Evolutionary conservation across 352 stramenopile species (phyloP).

Genomic region (Globisporangium canariense): DNA sequence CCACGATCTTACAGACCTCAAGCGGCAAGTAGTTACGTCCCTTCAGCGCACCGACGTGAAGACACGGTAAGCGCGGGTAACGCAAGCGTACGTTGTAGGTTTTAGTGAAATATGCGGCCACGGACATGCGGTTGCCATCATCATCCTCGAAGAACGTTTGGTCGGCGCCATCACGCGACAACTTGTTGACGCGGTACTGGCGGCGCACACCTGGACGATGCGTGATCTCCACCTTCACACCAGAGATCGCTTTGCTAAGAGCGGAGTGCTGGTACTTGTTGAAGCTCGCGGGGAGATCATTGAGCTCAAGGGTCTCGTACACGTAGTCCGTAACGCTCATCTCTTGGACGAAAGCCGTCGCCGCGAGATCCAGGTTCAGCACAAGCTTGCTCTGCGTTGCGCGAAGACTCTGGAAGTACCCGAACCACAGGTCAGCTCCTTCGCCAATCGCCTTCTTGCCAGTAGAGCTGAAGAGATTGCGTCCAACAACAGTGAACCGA

Average conservation of each 20-base stretch:
- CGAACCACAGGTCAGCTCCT: conserved; percentile 64
- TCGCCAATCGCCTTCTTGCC: conserved; percentile 52
- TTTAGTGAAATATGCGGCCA: conserved; percentile 58
- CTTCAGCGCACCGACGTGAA: conserved; percentile 69
- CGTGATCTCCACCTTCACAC: conserved; percentile 63
- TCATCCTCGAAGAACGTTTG: conserved; percentile 66
- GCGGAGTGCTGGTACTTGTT: conserved; percentile 39
- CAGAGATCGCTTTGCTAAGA: conserved; percentile 54
- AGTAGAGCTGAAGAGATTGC: conserved; percentile 45
- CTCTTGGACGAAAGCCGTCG: conserved; percentile 63
- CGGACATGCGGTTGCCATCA: conserved; percentile 35
- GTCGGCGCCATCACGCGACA: conserved; percentile 39
- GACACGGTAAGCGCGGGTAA: conserved; percentile 72
- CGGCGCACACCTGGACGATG: conserved; percentile 57
- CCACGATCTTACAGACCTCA: conserved; percentile 74
- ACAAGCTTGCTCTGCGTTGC: conserved; percentile 63
- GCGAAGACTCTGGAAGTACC: conserved; percentile 72
- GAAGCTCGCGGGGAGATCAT: conserved; percentile 29
- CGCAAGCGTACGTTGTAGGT: conserved; percentile 50
- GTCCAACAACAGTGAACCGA: conserved; percentile 48
- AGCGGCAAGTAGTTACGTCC: conserved; percentile 84
- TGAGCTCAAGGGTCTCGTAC: conserved; percentile 25
- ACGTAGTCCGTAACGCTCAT: conserved; percentile 60
- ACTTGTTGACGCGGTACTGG: conserved; percentile 61
- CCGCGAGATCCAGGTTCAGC: conserved; percentile 68